Conservation (phyloP, 768 basidiomycete genomes). For the Suillus spraguei region DNA sequence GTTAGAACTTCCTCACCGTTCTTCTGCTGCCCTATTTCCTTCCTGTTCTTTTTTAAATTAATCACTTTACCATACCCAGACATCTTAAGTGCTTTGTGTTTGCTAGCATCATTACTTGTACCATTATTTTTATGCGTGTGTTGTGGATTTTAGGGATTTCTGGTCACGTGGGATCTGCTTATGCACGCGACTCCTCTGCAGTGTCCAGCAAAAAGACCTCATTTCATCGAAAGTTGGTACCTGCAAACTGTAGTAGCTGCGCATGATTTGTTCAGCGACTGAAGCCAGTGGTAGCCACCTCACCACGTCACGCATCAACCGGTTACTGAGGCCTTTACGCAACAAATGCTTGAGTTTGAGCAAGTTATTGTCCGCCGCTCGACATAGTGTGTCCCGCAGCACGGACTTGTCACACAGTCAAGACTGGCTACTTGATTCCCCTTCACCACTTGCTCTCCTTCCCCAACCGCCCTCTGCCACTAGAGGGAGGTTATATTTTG, state of each 20-base stretch:
- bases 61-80: slow-evolving; percentile 3
- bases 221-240: neutral
- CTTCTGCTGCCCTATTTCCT: neutral
- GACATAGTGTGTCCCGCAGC: slow-evolving; percentile 13
- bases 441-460: slow-evolving; percentile 41
- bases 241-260: neutral
- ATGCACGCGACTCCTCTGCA: neutral
- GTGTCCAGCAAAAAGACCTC: neutral
- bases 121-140: neutral
- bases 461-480: slow-evolving; percentile 38
- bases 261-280: slow-evolving; percentile 8
- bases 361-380: slow-evolving; percentile 5
- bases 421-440: slow-evolving; percentile 23
- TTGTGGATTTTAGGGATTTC: neutral
- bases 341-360: slow-evolving; percentile 44
- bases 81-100: neutral
- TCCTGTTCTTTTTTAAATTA: neutral
- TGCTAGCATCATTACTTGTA: slow-evolving; percentile 3
- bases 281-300: slow-evolving; percentile 32
- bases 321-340: slow-evolving; percentile 50
- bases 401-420: slow-evolving; percentile 16
- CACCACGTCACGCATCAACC: slow-evolving; percentile 43
- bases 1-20: neutral
- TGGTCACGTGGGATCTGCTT: neutral
- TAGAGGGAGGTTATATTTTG: slow-evolving; percentile 33